phyloP scores from a whole-genome alignment of 768 basidiomycete genomes.

The Boletellus sp. region DNA sequence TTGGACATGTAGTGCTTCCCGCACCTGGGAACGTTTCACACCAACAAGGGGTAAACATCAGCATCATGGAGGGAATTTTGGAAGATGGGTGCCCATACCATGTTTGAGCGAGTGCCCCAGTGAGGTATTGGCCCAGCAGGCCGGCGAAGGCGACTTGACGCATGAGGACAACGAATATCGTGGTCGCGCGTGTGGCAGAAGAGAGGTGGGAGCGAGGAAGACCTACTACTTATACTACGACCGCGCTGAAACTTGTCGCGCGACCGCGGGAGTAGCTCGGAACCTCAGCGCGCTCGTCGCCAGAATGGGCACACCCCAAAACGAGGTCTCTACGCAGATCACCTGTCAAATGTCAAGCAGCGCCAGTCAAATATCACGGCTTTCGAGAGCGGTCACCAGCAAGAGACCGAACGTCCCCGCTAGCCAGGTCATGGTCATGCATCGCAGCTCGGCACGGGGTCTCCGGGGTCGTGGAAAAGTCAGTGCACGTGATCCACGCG shows the following conservation, averaged over 20 bases:
- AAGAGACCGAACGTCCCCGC: no score
- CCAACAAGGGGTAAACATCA: conserved; percentile 41
- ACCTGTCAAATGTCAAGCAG: no score
- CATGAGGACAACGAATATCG: conserved; percentile 7
- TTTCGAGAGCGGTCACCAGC: no score
- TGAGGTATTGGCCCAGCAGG: conserved; percentile 10
- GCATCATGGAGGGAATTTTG: not conserved
- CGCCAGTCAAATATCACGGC: no score
- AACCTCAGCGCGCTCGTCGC: no score
- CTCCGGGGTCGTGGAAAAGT: conserved; percentile 2
- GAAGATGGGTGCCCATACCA: conserved; percentile 16
- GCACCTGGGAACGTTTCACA: conserved; percentile 50
- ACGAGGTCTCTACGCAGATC: no score
- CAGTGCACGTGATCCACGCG: conserved; percentile 21
- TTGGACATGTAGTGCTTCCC: conserved; percentile 52
- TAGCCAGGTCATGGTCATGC: no score
- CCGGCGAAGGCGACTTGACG: conserved; percentile 5
- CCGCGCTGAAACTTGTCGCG: no score
- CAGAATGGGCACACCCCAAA: no score
- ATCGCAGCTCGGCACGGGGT: no score
- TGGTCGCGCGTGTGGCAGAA: not conserved
- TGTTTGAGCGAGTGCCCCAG: conserved; percentile 24
- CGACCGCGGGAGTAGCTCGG: no score
- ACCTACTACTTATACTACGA: no score
- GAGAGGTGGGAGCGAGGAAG: not conserved